Conservation (phyloP, 1,284 basidiomycete species). For the Gastroboletus turbinatus region DNA sequence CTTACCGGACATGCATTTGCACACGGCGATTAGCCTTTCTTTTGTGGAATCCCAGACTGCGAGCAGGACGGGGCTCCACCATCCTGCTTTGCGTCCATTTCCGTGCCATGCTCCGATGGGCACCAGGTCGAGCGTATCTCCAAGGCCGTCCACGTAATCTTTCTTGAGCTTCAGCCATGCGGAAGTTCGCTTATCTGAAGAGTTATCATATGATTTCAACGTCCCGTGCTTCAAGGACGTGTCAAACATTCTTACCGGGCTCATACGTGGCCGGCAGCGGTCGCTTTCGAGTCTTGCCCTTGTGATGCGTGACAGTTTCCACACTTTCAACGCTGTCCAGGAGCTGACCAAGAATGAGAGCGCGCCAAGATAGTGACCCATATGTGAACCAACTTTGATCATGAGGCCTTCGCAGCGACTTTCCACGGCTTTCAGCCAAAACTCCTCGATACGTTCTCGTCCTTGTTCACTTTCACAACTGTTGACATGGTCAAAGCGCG, state of each 20-base stretch:
- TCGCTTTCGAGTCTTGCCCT: slow-evolving; percentile 55
- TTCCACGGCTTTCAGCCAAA: slow-evolving; percentile 80
- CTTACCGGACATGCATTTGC: slow-evolving; percentile 84
- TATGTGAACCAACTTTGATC: slow-evolving; percentile 70
- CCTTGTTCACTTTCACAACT: slow-evolving; percentile 72
- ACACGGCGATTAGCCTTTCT: slow-evolving; percentile 76
- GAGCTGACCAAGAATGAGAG: slow-evolving; percentile 42
- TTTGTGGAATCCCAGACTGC: slow-evolving; percentile 75
- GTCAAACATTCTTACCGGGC: slow-evolving; percentile 50
- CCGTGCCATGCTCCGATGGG: slow-evolving; percentile 90
- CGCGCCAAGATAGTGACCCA: not conserved
- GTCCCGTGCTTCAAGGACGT: not conserved
- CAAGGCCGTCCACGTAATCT: slow-evolving; percentile 66
- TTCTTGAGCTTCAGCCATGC: slow-evolving; percentile 89
- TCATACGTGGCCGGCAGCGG: slow-evolving; percentile 87
- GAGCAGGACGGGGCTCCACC: slow-evolving; percentile 92
- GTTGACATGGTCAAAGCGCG: slow-evolving; percentile 77
- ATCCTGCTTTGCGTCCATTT: slow-evolving; percentile 86
- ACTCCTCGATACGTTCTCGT: slow-evolving; percentile 66
- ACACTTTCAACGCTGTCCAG: slow-evolving; percentile 53
- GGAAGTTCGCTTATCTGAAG: slow-evolving; percentile 67
- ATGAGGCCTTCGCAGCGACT: slow-evolving; percentile 90
- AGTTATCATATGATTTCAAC: not conserved
- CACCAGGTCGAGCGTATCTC: slow-evolving; percentile 66
- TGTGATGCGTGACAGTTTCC: slow-evolving; percentile 33